Base-by-base conservation (phyloP, 2,329 filamentous ascomycete species). In the Xylaria polymorpha region DNA sequence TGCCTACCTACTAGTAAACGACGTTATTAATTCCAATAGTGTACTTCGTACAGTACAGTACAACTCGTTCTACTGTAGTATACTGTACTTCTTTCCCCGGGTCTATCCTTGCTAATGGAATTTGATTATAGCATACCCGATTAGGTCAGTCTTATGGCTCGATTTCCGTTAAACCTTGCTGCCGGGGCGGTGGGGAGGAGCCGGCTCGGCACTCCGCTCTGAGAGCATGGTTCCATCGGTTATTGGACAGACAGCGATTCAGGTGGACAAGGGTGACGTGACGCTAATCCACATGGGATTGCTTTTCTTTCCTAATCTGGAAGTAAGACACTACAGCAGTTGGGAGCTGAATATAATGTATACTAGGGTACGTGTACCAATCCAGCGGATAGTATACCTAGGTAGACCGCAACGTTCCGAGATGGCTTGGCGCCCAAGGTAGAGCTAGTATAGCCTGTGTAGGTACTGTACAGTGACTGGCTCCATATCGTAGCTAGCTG, bases 261-360 rank as follows among this genome's bases (percentile, higher is more conserved):
- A 61, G 58, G 58, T 51, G 58, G 29, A 18, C 58, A 61, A 39
- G 58, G 58, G 58, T 35, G 50, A 39, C 25, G 12, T 35, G 20
- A 51, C 14, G n/a, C 58, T 15, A 22, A 12, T 22, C 20, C 35
- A 59, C 22, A 46, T 32, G 10, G 18, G 5, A 32, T 20, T 39
- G 58, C 44, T 50, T 50, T 44, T 53, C 50, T 61, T 57, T 57
- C 61, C 61, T 50, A 57, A 48, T 41, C 20, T 20, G 53, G 61
- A 48, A 56, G 22, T 29, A 10, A 56, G 51, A 35, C n/a, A 56
- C n/a, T n/a, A n/a, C 10, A 18, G n/a, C 18, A 43, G 22, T 41
- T 29, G 29, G 12, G 22, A 64, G 62, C 62, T 64, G 62, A 64
- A 57, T 39, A 58, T 64, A 22, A 29, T 10, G 35, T 22, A 8